These are phyloP conservation scores for Xerocomus amazonicus DNA, from an alignment of 1,284 basidiomycete genomes.

Conservation along the genomic window DNA sequence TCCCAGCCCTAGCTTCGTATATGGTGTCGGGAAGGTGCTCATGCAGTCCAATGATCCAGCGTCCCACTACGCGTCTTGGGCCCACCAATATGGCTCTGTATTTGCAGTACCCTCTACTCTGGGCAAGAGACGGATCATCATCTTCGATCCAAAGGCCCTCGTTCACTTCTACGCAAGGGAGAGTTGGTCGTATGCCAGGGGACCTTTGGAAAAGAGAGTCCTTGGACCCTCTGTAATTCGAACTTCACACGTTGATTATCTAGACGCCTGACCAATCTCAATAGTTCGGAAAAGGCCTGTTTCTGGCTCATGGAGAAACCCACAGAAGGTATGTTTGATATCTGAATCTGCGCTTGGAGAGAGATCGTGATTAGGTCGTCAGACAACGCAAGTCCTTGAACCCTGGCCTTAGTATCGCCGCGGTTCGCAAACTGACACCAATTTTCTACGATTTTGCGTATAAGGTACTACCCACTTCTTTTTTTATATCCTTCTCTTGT, in stretches of 20 bases:
- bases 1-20: slow-evolving; percentile 14
- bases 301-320: slow-evolving; percentile 16
- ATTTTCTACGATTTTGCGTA: slow-evolving; percentile 26
- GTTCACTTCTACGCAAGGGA: slow-evolving; percentile 52
- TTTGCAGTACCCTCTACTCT: slow-evolving; percentile 42
- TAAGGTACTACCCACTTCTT: background rate
- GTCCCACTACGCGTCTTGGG: slow-evolving; percentile 21
- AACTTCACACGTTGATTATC: background rate
- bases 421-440: background rate
- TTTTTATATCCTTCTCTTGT: background rate
- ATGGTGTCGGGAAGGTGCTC: slow-evolving; percentile 14
- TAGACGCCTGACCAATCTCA: background rate
- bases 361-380: background rate
- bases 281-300: slow-evolving; percentile 19
- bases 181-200: slow-evolving; percentile 45
- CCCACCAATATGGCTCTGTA: slow-evolving; percentile 36
- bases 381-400: slow-evolving; percentile 36
- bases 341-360: too few relatives aligned
- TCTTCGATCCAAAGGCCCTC: slow-evolving; percentile 53
- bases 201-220: slow-evolving; percentile 34
- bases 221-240: slow-evolving; percentile 41
- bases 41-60: slow-evolving; percentile 1
- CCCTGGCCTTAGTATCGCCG: slow-evolving; percentile 1
- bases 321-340: slow-evolving; percentile 6
- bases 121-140: slow-evolving; percentile 39